A percentile compares a stretch with the other conserved stretches of the same genome.
phyloP scores from a whole-genome alignment of 108 stramenopile species.

The Discostella pseudostelligera region DNA sequence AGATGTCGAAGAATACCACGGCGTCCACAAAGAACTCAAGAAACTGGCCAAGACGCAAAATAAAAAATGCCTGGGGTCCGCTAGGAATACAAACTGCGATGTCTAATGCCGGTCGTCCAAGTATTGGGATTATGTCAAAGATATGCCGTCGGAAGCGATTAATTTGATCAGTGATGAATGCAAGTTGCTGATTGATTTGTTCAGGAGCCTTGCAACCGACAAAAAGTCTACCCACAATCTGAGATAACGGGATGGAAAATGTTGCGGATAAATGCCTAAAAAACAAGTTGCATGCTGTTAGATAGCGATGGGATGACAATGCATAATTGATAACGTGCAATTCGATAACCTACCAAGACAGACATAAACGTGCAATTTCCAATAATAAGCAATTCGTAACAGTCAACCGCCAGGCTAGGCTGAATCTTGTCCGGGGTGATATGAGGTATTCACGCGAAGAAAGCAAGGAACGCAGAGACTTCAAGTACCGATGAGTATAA shows the following conservation, averaged over 20 bases:
- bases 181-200: slow-evolving; percentile 32
- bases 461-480: slow-evolving; percentile 26
- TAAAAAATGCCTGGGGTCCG: slow-evolving; percentile 50
- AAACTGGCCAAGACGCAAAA: slow-evolving; percentile 37
- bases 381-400: slow-evolving; percentile 56
- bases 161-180: slow-evolving; percentile 40
- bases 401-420: slow-evolving; percentile 58
- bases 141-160: slow-evolving; percentile 35
- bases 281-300: not conserved
- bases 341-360: slow-evolving; percentile 34
- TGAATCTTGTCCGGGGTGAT: slow-evolving; percentile 64
- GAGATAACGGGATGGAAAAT: slow-evolving; percentile 45
- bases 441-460: slow-evolving; percentile 46
- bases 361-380: slow-evolving; percentile 54
- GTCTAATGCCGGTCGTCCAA: slow-evolving; percentile 40
- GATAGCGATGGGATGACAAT: not conserved
- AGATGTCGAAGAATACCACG: slow-evolving; percentile 65
- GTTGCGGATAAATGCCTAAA: slow-evolving; percentile 42
- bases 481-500: slow-evolving; percentile 32
- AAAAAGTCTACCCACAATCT: slow-evolving; percentile 35
- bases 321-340: not conserved
- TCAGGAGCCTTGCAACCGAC: slow-evolving; percentile 41
- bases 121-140: slow-evolving; percentile 29
- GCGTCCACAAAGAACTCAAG: slow-evolving; percentile 57
- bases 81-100: slow-evolving; percentile 51